A percentile compares a stretch with the other conserved stretches of the same genome.
These are phyloP conservation scores for Eustoma russellianum DNA, from an alignment of 257 asterid species.

Conservation along the genomic window DNA sequence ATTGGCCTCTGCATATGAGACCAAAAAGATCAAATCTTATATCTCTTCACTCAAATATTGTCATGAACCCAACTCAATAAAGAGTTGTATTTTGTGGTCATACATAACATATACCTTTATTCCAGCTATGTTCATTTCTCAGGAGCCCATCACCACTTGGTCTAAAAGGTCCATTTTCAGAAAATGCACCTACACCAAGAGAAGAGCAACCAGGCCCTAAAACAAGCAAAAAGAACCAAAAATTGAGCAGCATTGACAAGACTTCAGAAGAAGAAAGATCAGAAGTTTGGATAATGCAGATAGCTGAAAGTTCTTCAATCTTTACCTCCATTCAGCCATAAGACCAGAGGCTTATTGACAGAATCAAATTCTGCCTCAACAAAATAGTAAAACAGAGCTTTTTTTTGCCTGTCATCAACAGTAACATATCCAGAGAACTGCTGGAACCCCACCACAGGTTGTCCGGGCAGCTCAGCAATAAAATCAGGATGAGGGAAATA, in stretches of 20 bases:
- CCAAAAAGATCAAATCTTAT: conserved; percentile 11
- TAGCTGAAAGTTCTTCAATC: background rate
- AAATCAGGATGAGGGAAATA: conserved; percentile 39
- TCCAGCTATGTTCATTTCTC: conserved; percentile 58
- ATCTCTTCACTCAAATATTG: background rate
- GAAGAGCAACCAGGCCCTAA: conserved; percentile 77
- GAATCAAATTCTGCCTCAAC: conserved; percentile 52
- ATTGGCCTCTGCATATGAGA: conserved; percentile 48
- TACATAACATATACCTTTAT: conserved; percentile 38
- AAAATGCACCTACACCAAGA: conserved; percentile 71
- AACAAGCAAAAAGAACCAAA: conserved; percentile 3
- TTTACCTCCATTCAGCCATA: conserved; percentile 71
- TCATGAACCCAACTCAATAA: background rate
- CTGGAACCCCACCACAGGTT: conserved; percentile 48
- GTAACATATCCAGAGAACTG: conserved; percentile 60
- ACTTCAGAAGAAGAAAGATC: background rate
- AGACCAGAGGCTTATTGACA: conserved; percentile 45
- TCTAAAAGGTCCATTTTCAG: conserved; percentile 72
- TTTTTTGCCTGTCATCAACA: conserved; percentile 47
- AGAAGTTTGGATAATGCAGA: background rate
- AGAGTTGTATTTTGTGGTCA: background rate
- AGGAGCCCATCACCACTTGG: conserved; percentile 42
- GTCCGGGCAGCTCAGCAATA: conserved; percentile 52
- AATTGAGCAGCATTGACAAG: background rate
- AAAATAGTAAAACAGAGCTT: conserved; percentile 54